Evolutionary conservation across 2,329 filamentous ascomycete species (phyloP), one percentile per base, ranked within the genome.

Genomic region (Knufia petricola): DNA sequence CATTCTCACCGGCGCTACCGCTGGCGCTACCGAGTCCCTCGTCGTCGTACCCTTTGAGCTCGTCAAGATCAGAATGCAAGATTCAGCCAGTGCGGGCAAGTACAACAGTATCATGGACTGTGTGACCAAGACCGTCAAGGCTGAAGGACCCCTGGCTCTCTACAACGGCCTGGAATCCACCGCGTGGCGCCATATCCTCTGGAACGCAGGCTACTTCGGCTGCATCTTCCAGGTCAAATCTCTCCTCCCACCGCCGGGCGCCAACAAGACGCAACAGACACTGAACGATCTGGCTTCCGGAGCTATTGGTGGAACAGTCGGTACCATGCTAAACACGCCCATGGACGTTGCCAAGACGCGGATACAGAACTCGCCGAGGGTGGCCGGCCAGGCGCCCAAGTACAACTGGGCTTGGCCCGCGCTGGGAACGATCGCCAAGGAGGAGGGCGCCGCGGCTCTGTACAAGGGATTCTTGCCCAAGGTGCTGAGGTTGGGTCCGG

Each of bases 401-500:
- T 98, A 98, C 75, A 95, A 96, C 78, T 98, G 92, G 92, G 92
- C 92, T 26, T 95, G 83, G 79, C 86, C 87, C 40, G 82, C 87
- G 19, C 74, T 95, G 44, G 82, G 78, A 49, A 92, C 86, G 6
- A 87, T 98, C 52, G 82, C 87, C 69, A 87, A 80, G 70, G 92
- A 98, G 71, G 92, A 98, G 69, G 92, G 92, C 3, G 90, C 95
- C 64, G 70, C 69, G 41, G 92, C 92, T 32, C 74, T 98, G 52
- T 98, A 98, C 77, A 98, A 96, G 78, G 92, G 92, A 13, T 98
- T 98, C 77, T 63, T 92, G 54, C 92, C 92, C 58, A 98, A 98
- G 79, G 92, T 95, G 30, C 74, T 94, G 55, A 74, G 85, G 69
- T 65, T 84, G 56, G 81, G 83, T 52, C 84, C 84, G 23, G 84